These are phyloP conservation scores for Coemansia sp. DNA, from an alignment of 192 early-diverging fungal genomes.

Conservation along the genomic window DNA sequence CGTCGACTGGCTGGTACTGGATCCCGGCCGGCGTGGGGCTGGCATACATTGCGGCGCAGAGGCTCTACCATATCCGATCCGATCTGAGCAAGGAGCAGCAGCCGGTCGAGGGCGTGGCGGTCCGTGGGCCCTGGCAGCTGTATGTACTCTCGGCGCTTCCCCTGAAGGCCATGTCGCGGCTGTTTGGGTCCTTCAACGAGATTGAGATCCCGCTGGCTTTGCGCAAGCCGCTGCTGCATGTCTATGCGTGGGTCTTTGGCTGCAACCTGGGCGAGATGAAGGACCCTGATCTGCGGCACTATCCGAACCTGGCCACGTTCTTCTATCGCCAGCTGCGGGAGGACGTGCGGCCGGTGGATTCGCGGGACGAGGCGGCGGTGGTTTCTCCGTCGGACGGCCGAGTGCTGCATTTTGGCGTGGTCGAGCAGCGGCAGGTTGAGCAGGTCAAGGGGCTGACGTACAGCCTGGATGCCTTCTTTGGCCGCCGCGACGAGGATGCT, in stretches of 20 bases:
- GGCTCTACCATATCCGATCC: constrained; percentile 52
- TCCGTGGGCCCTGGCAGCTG: constrained; percentile 87
- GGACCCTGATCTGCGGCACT: constrained; percentile 68
- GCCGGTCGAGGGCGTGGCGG: constrained; percentile 15
- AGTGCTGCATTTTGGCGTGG: constrained; percentile 83
- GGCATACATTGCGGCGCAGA: constrained; percentile 62
- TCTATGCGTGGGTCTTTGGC: constrained; percentile 81
- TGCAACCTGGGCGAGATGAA: constrained; percentile 95
- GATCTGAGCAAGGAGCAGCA: constrained; percentile 25
- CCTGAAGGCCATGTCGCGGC: constrained; percentile 79
- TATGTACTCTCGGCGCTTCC: constrained; percentile 83
- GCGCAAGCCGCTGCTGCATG: constrained; percentile 64
- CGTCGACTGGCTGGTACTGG: constrained; percentile 62
- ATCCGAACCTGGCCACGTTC: constrained; percentile 82
- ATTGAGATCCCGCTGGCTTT: constrained; percentile 74
- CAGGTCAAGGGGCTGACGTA: constrained; percentile 95
- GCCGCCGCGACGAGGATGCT: constrained; percentile 36
- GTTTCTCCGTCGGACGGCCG: constrained; percentile 86
- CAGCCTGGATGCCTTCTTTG: constrained; percentile 80
- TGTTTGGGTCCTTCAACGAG: constrained; percentile 87
- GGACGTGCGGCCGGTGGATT: constrained; percentile 63
- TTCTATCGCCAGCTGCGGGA: constrained; percentile 88
- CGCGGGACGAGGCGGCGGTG: constrained; percentile 49
- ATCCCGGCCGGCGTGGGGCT: constrained; percentile 72
- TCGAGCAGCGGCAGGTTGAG: constrained; percentile 73